phyloP scores from a whole-genome alignment of 2,329 filamentous ascomycete species.

The Neobulgaria alba region DNA sequence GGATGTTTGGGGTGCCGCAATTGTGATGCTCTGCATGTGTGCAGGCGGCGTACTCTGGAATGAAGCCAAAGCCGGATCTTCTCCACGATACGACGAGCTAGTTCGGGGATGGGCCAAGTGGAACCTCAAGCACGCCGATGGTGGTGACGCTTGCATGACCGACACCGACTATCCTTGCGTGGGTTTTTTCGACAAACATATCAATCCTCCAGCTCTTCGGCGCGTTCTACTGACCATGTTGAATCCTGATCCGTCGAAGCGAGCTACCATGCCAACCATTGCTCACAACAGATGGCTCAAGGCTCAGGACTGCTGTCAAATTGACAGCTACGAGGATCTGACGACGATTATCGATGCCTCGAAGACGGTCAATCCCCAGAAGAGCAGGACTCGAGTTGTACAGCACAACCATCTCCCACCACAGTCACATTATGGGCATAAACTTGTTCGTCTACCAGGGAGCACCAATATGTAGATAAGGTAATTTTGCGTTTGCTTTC shows the following conservation, averaged over 20 bases:
- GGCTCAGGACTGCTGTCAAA: constrained; percentile 69
- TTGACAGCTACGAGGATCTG: constrained; percentile 58
- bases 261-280: constrained; percentile 61
- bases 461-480: too few relatives aligned
- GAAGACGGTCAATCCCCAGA: constrained; percentile 12
- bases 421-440: too few relatives aligned
- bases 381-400: not conserved
- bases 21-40: constrained; percentile 72
- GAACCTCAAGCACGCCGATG: constrained; percentile 46
- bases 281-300: constrained; percentile 65
- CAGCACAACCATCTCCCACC: not conserved
- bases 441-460: too few relatives aligned
- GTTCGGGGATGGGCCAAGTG: constrained; percentile 61
- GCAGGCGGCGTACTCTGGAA: constrained; percentile 69
- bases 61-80: constrained; percentile 45
- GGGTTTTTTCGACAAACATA: constrained; percentile 51
- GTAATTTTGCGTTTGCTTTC: too few relatives aligned
- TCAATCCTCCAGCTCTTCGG: constrained; percentile 61
- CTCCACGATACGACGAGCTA: constrained; percentile 53
- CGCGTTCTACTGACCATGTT: constrained; percentile 73
- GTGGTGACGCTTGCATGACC: constrained; percentile 16
- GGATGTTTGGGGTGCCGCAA: constrained; percentile 79
- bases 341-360: constrained; percentile 52
- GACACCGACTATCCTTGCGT: constrained; percentile 60
- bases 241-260: constrained; percentile 64